phyloP scores from a whole-genome alignment of 345 rosid species.

The Combretum micranthum region DNA sequence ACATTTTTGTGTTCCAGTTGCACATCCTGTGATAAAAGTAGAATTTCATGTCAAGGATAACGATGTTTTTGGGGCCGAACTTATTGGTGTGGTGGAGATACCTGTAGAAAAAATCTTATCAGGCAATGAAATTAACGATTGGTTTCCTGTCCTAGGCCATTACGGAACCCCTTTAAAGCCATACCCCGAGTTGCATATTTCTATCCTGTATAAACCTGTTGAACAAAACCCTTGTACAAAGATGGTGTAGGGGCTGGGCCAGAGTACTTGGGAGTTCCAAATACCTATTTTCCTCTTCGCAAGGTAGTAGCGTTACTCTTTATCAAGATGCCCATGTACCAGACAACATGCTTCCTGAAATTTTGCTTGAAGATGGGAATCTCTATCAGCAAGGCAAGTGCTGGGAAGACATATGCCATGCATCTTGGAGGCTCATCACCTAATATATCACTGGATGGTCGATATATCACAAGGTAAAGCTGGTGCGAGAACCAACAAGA shows the following conservation, averaged over 20 bases:
- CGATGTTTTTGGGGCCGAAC: conserved; percentile 60
- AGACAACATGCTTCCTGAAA: conserved; percentile 35
- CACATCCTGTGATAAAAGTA: conserved; percentile 44
- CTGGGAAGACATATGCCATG: conserved; percentile 75
- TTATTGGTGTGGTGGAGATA: conserved; percentile 51
- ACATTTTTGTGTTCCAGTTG: conserved; percentile 46
- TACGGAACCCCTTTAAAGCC: conserved; percentile 24
- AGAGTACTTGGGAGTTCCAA: conserved; percentile 41
- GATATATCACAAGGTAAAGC: conserved; percentile 44
- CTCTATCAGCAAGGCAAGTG: conserved; percentile 43
- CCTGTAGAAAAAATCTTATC: conserved; percentile 28
- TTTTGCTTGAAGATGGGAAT: conserved; percentile 48
- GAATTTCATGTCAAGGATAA: conserved; percentile 69
- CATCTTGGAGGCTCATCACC: conserved; percentile 59
- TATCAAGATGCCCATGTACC: conserved; percentile 74
- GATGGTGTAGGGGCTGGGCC: conserved; percentile 57
- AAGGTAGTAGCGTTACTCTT: conserved; percentile 55
- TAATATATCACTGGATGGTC: conserved; percentile 69
- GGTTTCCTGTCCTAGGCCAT: conserved; percentile 40
- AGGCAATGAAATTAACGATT: conserved; percentile 36
- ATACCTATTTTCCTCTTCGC: conserved; percentile 55
- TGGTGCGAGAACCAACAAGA: conserved; percentile 55
- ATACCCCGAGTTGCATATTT: conserved; percentile 41
- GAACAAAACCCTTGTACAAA: conserved; percentile 24
- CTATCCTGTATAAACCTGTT: conserved; percentile 38